Conservation (phyloP, 371 early-diverging fungal species). For the Apophysomyces trapeziformis region DNA sequence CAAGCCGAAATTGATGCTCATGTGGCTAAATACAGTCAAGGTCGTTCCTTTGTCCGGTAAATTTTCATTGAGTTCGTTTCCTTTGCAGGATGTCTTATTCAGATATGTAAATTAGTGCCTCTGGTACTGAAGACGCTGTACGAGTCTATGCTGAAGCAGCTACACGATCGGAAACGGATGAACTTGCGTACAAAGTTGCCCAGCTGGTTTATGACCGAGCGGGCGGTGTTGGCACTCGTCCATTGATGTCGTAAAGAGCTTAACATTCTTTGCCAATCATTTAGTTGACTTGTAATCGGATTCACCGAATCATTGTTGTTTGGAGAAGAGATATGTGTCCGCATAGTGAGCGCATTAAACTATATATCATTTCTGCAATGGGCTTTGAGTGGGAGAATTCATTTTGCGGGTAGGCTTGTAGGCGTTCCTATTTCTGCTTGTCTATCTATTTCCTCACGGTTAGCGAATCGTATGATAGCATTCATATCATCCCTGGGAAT, state of each 20-base stretch:
- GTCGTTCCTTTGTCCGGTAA: constrained; percentile 94
- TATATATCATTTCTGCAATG: too few species aligned
- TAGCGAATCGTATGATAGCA: too few species aligned
- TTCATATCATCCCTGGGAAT: too few species aligned
- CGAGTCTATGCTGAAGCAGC: constrained; percentile 99
- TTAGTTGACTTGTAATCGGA: too few species aligned
- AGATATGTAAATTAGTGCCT: constrained; percentile 67
- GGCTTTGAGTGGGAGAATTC: too few species aligned
- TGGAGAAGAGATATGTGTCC: too few species aligned
- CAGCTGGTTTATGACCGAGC: constrained; percentile 90
- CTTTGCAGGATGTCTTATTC: not conserved
- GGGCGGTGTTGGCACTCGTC: constrained; percentile 91
- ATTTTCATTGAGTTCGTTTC: constrained; percentile 14
- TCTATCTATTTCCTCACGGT: too few species aligned
- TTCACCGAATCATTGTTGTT: too few species aligned
- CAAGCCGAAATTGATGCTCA: constrained; percentile 87
- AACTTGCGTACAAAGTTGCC: constrained; percentile 78
- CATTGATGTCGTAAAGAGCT: constrained; percentile 39
- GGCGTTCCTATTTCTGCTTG: too few species aligned
- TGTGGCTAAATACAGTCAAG: constrained; percentile 81
- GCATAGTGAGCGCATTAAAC: too few species aligned
- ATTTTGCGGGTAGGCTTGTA: too few species aligned
- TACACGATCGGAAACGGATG: constrained; percentile 82
- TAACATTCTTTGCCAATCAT: not conserved
- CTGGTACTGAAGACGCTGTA: constrained; percentile 99